These are phyloP conservation scores for Fusarium bulbicola DNA, from an alignment of 2,329 filamentous ascomycete genomes.

Conservation along the genomic window DNA sequence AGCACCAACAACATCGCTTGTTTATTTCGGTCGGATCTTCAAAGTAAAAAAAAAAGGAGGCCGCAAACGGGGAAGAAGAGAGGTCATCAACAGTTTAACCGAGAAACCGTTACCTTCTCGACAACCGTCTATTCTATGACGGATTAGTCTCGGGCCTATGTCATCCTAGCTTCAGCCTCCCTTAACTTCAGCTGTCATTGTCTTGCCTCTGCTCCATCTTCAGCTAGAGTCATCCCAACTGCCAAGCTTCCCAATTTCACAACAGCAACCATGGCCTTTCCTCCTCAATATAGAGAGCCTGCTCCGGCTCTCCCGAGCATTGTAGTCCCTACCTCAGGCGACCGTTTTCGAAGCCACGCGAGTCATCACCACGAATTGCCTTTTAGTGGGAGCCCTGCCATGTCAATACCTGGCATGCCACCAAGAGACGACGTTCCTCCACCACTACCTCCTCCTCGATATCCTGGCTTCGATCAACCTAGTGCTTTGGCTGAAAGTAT, in stretches of 20 bases:
- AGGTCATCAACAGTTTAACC: not conserved
- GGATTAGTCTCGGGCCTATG: slow-evolving; percentile 34
- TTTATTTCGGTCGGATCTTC: slow-evolving; percentile 3
- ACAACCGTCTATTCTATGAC: slow-evolving; percentile 38
- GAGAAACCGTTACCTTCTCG: slow-evolving; percentile 11
- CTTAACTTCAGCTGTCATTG: slow-evolving; percentile 39
- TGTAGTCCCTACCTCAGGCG: slow-evolving; percentile 44
- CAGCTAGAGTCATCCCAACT: slow-evolving; percentile 37
- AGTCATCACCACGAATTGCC: slow-evolving; percentile 45
- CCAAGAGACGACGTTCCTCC: slow-evolving; percentile 51
- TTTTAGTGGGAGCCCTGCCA: slow-evolving; percentile 50
- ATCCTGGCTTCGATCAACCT: slow-evolving; percentile 48
- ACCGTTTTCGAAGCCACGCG: slow-evolving; percentile 42
- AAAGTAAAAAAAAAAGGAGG: slow-evolving; percentile 10
- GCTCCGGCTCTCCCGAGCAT: slow-evolving; percentile 50
- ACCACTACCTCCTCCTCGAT: slow-evolving; percentile 57
- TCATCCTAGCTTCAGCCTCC: slow-evolving; percentile 37
- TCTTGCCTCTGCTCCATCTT: slow-evolving; percentile 38
- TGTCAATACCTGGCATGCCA: slow-evolving; percentile 54
- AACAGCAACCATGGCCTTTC: slow-evolving; percentile 48
- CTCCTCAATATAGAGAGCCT: slow-evolving; percentile 49
- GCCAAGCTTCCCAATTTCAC: slow-evolving; percentile 16
- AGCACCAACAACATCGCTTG: slow-evolving; percentile 33
- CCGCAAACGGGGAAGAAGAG: slow-evolving; percentile 1
- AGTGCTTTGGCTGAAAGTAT: slow-evolving; percentile 43